A percentile compares a stretch with the other conserved stretches of the same genome.
Evolutionary conservation across 768 basidiomycete species (phyloP).

Genomic region (Chalciporus chontae): DNA sequence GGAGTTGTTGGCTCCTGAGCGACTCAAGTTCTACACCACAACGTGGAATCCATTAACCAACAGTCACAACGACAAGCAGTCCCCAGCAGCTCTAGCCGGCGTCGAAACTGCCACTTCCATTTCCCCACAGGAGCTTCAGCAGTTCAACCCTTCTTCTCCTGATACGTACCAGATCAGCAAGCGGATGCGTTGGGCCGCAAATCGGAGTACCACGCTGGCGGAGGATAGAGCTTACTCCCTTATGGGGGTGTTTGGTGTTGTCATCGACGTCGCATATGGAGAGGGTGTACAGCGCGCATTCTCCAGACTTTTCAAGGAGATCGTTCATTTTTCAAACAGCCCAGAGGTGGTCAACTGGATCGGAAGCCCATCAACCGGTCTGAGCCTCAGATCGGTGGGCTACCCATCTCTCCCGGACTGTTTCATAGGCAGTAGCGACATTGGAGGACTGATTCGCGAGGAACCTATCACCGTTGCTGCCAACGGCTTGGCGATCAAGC

Average conservation of each 20-base stretch:
- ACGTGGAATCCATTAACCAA: neutral
- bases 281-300: neutral
- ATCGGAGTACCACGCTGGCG: neutral
- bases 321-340: neutral
- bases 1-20: constrained; percentile 7
- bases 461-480: neutral
- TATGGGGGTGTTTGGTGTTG: constrained; percentile 3
- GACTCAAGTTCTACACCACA: constrained; percentile 2
- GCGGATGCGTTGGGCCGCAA: constrained; percentile 3
- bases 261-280: neutral
- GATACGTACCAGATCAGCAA: neutral
- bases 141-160: neutral
- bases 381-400: neutral
- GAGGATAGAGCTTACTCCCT: constrained; percentile 8
- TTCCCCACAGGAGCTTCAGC: neutral
- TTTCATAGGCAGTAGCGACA: neutral
- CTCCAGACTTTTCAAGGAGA: neutral
- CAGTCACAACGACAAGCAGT: neutral
- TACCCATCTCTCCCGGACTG: neutral
- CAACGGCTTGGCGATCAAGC: neutral
- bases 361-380: neutral
- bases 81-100: neutral
- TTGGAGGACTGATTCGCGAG: neutral
- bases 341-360: neutral
- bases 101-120: neutral